Percentiles rank a stretch among this genome's conserved stretches.
phyloP scores from a whole-genome alignment of 169 alveolate species.

The Pseudocohnilembus persalinus region DNA sequence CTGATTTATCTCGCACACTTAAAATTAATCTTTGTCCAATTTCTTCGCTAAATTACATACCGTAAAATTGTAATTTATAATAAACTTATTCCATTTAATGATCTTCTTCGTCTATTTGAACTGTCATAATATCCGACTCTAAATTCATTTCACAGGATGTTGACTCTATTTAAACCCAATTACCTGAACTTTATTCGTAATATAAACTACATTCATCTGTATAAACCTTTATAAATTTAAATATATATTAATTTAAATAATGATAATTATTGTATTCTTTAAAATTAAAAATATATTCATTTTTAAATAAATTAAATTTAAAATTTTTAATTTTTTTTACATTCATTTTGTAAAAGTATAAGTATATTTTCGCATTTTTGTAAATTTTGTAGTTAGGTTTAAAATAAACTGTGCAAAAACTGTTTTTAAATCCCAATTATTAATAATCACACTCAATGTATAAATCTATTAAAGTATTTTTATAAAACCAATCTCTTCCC shows the following conservation, averaged over 20 bases:
- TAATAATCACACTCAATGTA: background rate
- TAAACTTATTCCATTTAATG: background rate
- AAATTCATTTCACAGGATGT: background rate
- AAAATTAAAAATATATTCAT: too few relatives aligned
- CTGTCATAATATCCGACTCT: background rate
- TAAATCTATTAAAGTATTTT: background rate
- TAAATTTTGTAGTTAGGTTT: background rate
- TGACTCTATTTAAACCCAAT: background rate
- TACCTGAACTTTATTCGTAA: background rate
- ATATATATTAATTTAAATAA: too few relatives aligned
- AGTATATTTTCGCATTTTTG: background rate
- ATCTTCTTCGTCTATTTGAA: background rate
- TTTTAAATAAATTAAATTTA: too few relatives aligned
- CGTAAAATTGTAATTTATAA: background rate
- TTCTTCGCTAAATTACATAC: background rate
- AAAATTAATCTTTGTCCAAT: background rate
- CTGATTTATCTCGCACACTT: slow-evolving; percentile 3
- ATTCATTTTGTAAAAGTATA: background rate
- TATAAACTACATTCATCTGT: slow-evolving; percentile 11
- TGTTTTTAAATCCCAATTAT: slow-evolving; percentile 11
- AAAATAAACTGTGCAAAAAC: slow-evolving; percentile 1
- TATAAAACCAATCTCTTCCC: slow-evolving; percentile 3
- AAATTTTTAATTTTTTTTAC: background rate
- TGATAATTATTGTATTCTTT: too few relatives aligned
- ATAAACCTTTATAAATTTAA: background rate